These are phyloP conservation scores for Prunus dulcis DNA, from an alignment of 306 rosid genomes.

Conservation along the genomic window DNA sequence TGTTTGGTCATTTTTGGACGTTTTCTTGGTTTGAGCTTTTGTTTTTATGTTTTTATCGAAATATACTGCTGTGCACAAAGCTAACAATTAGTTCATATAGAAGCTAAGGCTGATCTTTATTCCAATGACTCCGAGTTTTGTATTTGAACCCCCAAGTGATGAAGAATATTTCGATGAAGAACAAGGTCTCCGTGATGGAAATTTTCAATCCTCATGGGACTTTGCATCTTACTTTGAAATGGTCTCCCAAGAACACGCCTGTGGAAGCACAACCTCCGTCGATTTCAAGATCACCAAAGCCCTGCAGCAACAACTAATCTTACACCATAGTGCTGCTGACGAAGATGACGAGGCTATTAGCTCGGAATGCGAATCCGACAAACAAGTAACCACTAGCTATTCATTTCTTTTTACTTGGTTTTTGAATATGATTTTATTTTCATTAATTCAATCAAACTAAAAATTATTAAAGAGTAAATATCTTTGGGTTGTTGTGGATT, in stretches of 20 bases:
- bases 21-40: too few species aligned
- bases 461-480: background rate
- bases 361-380: constrained; percentile 57
- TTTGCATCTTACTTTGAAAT: constrained; percentile 68
- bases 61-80: too few species aligned
- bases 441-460: too few species aligned
- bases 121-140: constrained; percentile 48
- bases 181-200: background rate
- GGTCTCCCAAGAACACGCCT: constrained; percentile 90
- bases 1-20: too few species aligned
- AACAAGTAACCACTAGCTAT: constrained; percentile 38
- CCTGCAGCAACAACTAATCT: constrained; percentile 25
- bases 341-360: constrained; percentile 20
- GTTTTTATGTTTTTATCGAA: too few species aligned
- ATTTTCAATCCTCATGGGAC: constrained; percentile 86
- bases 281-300: constrained; percentile 73
- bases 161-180: constrained; percentile 57
- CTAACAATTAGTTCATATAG: too few species aligned
- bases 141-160: constrained; percentile 85
- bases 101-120: too few species aligned
- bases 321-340: too few species aligned
- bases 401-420: too few species aligned
- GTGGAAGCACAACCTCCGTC: constrained; percentile 76
- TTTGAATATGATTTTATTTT: too few species aligned
- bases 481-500: background rate